A percentile compares a stretch with the other conserved stretches of the same genome.
Evolutionary conservation across 1,284 basidiomycete genomes (phyloP).

Genomic region (Coniferiporia sulphurascens): DNA sequence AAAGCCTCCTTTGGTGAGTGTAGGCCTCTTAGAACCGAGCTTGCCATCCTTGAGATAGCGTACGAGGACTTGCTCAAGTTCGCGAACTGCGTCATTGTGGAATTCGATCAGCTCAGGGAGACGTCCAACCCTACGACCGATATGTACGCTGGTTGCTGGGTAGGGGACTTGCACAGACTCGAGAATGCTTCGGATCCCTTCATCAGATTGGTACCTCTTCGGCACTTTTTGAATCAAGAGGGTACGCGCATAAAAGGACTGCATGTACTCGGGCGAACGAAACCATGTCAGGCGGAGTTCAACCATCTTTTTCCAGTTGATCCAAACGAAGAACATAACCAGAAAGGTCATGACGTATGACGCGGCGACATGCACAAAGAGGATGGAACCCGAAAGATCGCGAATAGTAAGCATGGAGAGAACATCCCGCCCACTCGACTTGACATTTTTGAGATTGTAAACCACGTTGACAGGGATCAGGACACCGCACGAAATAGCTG

Average conservation of each 20-base stretch:
- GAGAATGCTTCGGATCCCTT: slow-evolving; percentile 70
- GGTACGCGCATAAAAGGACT: slow-evolving; percentile 77
- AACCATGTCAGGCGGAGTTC: slow-evolving; percentile 66
- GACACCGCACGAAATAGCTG: slow-evolving; percentile 63
- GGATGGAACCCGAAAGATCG: slow-evolving; percentile 58
- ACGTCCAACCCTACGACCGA: slow-evolving; percentile 69
- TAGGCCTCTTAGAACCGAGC: slow-evolving; percentile 71
- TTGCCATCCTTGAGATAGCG: slow-evolving; percentile 79
- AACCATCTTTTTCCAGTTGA: slow-evolving; percentile 74
- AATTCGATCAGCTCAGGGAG: slow-evolving; percentile 77
- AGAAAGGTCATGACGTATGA: slow-evolving; percentile 70
- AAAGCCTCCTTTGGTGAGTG: slow-evolving; percentile 64
- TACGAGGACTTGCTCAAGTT: slow-evolving; percentile 80
- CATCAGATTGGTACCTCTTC: slow-evolving; percentile 72
- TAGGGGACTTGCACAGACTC: slow-evolving; percentile 72
- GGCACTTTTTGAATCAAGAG: slow-evolving; percentile 70
- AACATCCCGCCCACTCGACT: slow-evolving; percentile 44
- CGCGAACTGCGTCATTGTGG: slow-evolving; percentile 82
- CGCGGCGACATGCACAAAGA: slow-evolving; percentile 74
- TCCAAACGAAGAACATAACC: slow-evolving; percentile 60
- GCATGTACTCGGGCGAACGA: slow-evolving; percentile 69
- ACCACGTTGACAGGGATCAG: slow-evolving; percentile 78
- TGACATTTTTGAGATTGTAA: slow-evolving; percentile 66
- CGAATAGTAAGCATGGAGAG: slow-evolving; percentile 78
- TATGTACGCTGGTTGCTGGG: slow-evolving; percentile 80